These are phyloP conservation scores for Moricandia arvensis DNA, from an alignment of 345 rosid genomes.

Conservation along the genomic window DNA sequence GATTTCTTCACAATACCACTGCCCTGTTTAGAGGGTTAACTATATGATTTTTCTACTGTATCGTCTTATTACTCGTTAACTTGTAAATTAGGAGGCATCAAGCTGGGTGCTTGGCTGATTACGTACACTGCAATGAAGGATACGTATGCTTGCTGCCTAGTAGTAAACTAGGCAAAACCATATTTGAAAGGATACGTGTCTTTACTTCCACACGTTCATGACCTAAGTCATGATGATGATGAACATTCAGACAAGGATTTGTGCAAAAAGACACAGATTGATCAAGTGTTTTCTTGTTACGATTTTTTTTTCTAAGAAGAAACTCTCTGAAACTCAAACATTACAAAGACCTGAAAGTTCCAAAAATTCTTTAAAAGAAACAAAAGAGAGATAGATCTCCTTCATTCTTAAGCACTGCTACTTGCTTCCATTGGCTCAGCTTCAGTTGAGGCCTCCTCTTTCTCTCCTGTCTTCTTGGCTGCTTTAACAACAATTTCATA, in stretches of 20 bases:
- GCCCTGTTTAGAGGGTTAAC: too few species aligned
- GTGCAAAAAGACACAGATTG: slow-evolving; percentile 52
- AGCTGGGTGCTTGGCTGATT: background rate
- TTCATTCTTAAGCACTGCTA: slow-evolving; percentile 45
- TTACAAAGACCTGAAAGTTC: slow-evolving; percentile 34
- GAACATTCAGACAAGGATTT: slow-evolving; percentile 52
- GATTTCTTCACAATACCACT: too few species aligned
- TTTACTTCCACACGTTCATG: background rate
- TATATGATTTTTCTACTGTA: too few species aligned
- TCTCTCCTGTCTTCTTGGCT: slow-evolving; percentile 76
- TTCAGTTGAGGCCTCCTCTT: slow-evolving; percentile 54
- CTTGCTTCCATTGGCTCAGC: slow-evolving; percentile 67
- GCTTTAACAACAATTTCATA: slow-evolving; percentile 45
- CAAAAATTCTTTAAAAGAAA: slow-evolving; percentile 51
- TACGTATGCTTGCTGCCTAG: too few species aligned
- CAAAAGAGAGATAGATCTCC: slow-evolving; percentile 23
- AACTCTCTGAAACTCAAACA: slow-evolving; percentile 32
- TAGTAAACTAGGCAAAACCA: background rate
- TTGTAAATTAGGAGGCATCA: too few species aligned
- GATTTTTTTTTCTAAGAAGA: background rate
- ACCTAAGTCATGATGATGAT: slow-evolving; percentile 12
- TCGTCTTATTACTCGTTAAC: too few species aligned
- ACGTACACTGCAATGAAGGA: too few species aligned
- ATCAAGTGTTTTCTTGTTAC: background rate
- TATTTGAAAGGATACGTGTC: too few species aligned